A percentile compares a stretch with the other conserved stretches of the same genome.
These are phyloP conservation scores for Coemansia biformis DNA, from an alignment of 192 early-diverging fungal genomes.

Conservation along the genomic window DNA sequence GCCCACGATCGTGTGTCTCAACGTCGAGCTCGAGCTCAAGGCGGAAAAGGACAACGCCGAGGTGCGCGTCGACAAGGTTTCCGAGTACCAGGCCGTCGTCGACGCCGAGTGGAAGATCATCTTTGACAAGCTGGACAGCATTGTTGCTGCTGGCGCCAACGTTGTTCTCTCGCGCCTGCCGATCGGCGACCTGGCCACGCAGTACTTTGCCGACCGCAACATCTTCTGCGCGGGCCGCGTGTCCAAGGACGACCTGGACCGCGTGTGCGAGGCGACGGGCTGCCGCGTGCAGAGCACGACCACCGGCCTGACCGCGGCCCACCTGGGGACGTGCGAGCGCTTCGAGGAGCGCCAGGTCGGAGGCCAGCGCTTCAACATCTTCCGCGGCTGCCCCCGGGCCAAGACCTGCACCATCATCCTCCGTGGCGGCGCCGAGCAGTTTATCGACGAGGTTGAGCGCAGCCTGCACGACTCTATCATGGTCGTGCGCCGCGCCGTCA, in stretches of 20 bases:
- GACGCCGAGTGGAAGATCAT: slow-evolving; percentile 99
- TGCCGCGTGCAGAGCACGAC: slow-evolving; percentile 88
- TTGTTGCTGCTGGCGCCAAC: slow-evolving; percentile 91
- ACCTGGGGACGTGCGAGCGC: slow-evolving; percentile 81
- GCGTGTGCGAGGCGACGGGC: slow-evolving; percentile 92
- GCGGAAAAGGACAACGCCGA: slow-evolving; percentile 99
- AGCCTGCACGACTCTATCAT: slow-evolving; percentile 99
- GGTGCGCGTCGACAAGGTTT: slow-evolving; percentile 91
- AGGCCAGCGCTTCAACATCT: slow-evolving; percentile 94
- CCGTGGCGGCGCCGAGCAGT: slow-evolving; percentile 98
- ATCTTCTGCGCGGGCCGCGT: slow-evolving; percentile 99
- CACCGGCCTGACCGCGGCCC: slow-evolving; percentile 70
- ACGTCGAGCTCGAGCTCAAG: slow-evolving; percentile 98
- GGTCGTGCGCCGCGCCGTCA: slow-evolving; percentile 96
- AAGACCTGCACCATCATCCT: slow-evolving; percentile 95
- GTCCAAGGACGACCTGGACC: slow-evolving; percentile 83
- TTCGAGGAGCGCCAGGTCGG: slow-evolving; percentile 98
- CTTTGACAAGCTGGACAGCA: slow-evolving; percentile 95
- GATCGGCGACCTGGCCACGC: slow-evolving; percentile 97
- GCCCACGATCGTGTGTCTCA: slow-evolving; percentile 88
- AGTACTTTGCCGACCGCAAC: slow-evolving; percentile 99
- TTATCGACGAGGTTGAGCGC: slow-evolving; percentile 98
- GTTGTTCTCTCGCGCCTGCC: slow-evolving; percentile 96
- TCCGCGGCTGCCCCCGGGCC: slow-evolving; percentile 87
- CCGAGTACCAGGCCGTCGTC: slow-evolving; percentile 98